phyloP scores from a whole-genome alignment of 1,139 yeast genomes.

The Suhomyces atakaporum region DNA sequence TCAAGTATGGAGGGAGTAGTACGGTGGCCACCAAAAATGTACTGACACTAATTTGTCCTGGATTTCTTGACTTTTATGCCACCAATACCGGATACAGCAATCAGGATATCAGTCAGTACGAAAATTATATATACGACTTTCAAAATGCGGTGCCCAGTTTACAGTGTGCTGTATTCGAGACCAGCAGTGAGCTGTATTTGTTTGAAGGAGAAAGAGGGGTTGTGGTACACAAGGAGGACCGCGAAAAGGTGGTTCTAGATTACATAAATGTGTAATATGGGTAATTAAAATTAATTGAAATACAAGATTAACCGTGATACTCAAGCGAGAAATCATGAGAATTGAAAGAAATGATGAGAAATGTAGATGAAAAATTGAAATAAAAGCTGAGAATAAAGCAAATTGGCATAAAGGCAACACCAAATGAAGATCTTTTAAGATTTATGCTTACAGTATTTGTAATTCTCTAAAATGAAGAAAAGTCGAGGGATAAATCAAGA shows the following conservation, averaged over 20 bases:
- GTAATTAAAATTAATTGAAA: background rate
- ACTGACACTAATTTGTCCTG: conserved; percentile 9
- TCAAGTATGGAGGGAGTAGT: conserved; percentile 6
- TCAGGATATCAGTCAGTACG: conserved; percentile 9
- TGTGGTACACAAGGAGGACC: background rate
- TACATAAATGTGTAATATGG: conserved; percentile 4
- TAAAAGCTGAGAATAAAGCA: too few relatives aligned
- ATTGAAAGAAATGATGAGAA: too few relatives aligned
- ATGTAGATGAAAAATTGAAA: too few relatives aligned
- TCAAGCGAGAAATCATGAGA: background rate
- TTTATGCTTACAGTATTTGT: background rate
- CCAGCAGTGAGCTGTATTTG: conserved; percentile 7
- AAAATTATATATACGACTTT: conserved; percentile 14
- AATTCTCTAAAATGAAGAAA: background rate
- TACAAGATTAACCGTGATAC: conserved; percentile 3
- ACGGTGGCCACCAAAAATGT: conserved; percentile 1
- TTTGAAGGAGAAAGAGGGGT: conserved; percentile 4
- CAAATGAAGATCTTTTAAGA: too few relatives aligned
- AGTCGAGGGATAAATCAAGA: too few relatives aligned
- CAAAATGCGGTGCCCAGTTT: conserved; percentile 2
- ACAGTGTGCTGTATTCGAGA: conserved; percentile 7
- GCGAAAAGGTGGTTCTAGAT: background rate
- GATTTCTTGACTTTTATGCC: conserved; percentile 9
- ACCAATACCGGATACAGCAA: background rate
- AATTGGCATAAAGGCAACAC: too few relatives aligned